phyloP scores from a whole-genome alignment of 1,284 basidiomycete species.

The Schizophyllum commune region DNA sequence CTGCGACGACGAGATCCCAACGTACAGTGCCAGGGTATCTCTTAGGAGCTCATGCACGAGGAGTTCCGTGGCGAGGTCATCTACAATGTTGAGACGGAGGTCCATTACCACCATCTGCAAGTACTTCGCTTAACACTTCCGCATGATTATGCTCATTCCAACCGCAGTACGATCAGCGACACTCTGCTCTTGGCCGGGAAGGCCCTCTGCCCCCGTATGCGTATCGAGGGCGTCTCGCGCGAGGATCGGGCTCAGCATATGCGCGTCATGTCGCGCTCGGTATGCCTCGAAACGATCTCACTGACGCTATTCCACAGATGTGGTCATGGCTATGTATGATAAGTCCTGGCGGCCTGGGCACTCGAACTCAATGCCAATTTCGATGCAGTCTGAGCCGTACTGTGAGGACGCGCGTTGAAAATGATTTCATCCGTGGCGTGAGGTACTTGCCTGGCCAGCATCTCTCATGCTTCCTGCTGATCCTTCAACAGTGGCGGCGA shows the following conservation, averaged over 20 bases:
- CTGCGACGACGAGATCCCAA: conserved; percentile 44
- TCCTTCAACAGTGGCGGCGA: conserved; percentile 61
- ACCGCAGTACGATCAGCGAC: conserved; percentile 49
- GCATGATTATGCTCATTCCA: background rate
- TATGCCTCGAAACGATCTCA: background rate
- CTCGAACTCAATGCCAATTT: too few relatives aligned
- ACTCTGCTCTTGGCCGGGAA: conserved; percentile 59
- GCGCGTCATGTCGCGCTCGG: conserved; percentile 15
- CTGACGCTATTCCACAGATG: conserved; percentile 27
- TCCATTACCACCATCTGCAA: conserved; percentile 62
- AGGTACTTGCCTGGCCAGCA: too few relatives aligned
- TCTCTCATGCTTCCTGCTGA: too few relatives aligned
- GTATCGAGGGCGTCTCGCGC: conserved; percentile 36
- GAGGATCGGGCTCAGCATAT: conserved; percentile 34
- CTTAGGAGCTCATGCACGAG: conserved; percentile 40
- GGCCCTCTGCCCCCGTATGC: conserved; percentile 46
- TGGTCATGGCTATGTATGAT: conserved; percentile 44
- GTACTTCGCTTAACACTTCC: background rate
- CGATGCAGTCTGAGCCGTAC: conserved; percentile 70
- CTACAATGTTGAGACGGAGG: conserved; percentile 66
- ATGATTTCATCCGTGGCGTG: conserved; percentile 69
- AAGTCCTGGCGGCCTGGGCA: too few relatives aligned
- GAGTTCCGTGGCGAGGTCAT: conserved; percentile 61
- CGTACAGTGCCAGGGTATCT: conserved; percentile 60
- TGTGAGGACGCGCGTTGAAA: conserved; percentile 57